Percentiles rank a stretch among this genome's conserved stretches.
Conservation (phyloP, 345 rosid species). For the Gossypium mustelinum region DNA sequence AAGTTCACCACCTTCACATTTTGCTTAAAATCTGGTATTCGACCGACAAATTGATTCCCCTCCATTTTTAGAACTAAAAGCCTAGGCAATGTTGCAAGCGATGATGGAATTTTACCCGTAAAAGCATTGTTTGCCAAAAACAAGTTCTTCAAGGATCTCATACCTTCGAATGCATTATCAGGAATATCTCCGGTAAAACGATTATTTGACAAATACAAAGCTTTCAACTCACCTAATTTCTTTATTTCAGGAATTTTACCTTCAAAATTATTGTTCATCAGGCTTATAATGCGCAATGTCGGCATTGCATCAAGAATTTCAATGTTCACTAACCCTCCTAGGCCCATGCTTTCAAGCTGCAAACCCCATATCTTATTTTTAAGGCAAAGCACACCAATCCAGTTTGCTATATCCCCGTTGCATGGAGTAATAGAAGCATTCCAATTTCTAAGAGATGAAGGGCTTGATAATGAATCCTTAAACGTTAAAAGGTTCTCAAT, state of each 20-base stretch:
- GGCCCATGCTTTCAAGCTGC: slow-evolving; percentile 52
- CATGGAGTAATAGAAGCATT: slow-evolving; percentile 38
- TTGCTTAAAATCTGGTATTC: slow-evolving; percentile 48
- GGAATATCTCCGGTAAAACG: slow-evolving; percentile 51
- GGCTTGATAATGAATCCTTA: slow-evolving; percentile 30
- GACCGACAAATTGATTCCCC: slow-evolving; percentile 55
- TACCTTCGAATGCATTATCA: slow-evolving; percentile 49
- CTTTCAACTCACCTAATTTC: slow-evolving; percentile 44
- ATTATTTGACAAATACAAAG: slow-evolving; percentile 64
- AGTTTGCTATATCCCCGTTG: slow-evolving; percentile 29
- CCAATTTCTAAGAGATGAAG: slow-evolving; percentile 39
- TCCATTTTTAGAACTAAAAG: slow-evolving; percentile 55
- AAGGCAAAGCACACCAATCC: slow-evolving; percentile 61
- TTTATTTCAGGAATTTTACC: slow-evolving; percentile 55
- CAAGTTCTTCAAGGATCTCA: slow-evolving; percentile 55
- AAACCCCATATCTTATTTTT: slow-evolving; percentile 51
- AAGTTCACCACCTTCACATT: slow-evolving; percentile 39
- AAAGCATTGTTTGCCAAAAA: slow-evolving; percentile 54
- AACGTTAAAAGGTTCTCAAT: slow-evolving; percentile 34
- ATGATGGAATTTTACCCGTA: slow-evolving; percentile 48
- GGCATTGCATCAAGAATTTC: slow-evolving; percentile 39
- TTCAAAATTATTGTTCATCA: slow-evolving; percentile 58
- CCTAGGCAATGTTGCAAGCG: slow-evolving; percentile 46
- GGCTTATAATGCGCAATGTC: slow-evolving; percentile 49
- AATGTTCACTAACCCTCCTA: slow-evolving; percentile 40